Evolutionary conservation across 2,329 filamentous ascomycete species (phyloP).

Genomic region (Amauroascus verrucosus): DNA sequence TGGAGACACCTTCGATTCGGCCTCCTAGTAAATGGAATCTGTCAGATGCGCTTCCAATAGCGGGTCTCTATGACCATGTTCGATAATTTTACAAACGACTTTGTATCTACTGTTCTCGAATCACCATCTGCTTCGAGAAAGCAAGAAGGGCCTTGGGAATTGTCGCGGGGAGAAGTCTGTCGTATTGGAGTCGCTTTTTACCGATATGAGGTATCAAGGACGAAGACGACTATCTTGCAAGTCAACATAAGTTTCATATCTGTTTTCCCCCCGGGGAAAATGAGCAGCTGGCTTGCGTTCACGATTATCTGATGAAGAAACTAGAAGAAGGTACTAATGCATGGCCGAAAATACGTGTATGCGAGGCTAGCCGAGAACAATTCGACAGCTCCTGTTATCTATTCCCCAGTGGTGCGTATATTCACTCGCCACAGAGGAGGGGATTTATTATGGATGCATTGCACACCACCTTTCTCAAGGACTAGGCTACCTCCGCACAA

Average conservation of each 20-base stretch:
- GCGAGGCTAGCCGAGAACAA: neutral
- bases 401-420: neutral
- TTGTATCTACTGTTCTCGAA: neutral
- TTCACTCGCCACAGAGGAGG: neutral
- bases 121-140: neutral
- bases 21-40: neutral
- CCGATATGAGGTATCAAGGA: slow-evolving; percentile 13
- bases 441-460: neutral
- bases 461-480: neutral
- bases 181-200: slow-evolving; percentile 16
- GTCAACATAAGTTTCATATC: slow-evolving; percentile 5
- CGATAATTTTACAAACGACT: slow-evolving; percentile 1
- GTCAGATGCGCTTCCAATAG: neutral
- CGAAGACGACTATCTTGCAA: neutral
- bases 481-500: neutral
- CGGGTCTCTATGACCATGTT: neutral
- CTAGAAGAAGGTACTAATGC: neutral
- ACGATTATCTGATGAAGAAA: slow-evolving; percentile 11
- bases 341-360: neutral
- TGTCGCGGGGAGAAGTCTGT: slow-evolving; percentile 4
- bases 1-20: neutral
- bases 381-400: neutral
- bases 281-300: slow-evolving; percentile 14
- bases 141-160: neutral
- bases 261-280: slow-evolving; percentile 15